Evolutionary conservation across 73 alveolate genomes (phyloP), one percentile per base, ranked within the genome.

Genomic region (Paraurostyla sp.): DNA sequence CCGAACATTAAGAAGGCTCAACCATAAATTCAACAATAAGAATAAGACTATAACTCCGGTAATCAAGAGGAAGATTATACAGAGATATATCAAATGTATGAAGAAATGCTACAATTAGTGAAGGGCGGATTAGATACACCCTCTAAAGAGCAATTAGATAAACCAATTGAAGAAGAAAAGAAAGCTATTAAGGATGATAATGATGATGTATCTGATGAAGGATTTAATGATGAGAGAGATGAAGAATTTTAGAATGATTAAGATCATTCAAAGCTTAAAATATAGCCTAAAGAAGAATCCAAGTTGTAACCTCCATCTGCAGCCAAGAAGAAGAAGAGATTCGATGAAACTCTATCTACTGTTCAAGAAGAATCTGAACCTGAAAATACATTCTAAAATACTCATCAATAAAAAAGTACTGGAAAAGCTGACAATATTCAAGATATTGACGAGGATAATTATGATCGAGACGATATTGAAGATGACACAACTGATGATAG

Each of bases 211-310:
- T 52, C 69, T 18, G 86, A 73, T 36, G 86, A 73, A 32, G 86
- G 86, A 2, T 73, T 73, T 32, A 73, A 73, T 32, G 84, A 69
- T 18, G 84, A 69, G 16, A 69, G 84, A 69, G 84, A 69, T 69
- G 84, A 69, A 7, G 84, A 69, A 3, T 69, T 38, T 20, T 36
- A 38, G 1, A 69, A 6, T 4, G 78, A 60, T 3, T 4, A 45
- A 11, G 30, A 54, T 54, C 23, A 7, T 35, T 54, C 30, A 20
- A 6, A 54, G 69, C 69, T 35, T 38, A 35, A 65, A 22, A 30
- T 65, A 2, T 18, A 35, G 13, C 42, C 48, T 6, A 49, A 59
- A 6, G 30, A 59, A 22, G 6, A 38, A 65, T 35, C n/a, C n/a
- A n/a, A n/a, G n/a, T n/a, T n/a, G n/a, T n/a, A n/a, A n/a, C n/a